Conservation (phyloP, 2,329 filamentous ascomycete genomes). For the Hypomyces rosellus region DNA sequence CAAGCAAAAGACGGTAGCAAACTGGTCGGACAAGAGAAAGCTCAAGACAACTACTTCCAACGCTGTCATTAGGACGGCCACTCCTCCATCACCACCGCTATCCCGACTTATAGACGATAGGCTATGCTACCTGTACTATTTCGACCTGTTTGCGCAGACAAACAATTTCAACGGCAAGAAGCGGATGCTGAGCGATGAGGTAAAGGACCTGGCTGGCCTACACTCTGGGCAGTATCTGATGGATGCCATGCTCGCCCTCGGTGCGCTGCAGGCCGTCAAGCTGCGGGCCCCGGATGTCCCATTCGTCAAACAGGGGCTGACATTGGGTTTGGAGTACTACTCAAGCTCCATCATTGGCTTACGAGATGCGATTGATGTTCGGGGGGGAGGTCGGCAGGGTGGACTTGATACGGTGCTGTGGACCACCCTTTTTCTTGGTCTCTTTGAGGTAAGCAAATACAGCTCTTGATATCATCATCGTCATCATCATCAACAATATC, state of each 20-base stretch:
- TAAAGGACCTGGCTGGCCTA: slow-evolving; percentile 16
- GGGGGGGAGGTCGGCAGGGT: neutral
- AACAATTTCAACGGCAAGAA: slow-evolving; percentile 23
- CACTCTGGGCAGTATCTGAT: slow-evolving; percentile 14
- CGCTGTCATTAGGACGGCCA: neutral
- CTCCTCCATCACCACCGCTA: neutral
- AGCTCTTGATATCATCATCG: too few species aligned
- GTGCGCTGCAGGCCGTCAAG: slow-evolving; percentile 25
- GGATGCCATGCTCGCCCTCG: slow-evolving; percentile 25
- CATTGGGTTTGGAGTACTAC: slow-evolving; percentile 20
- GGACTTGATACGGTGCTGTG: slow-evolving; percentile 20
- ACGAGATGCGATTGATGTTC: slow-evolving; percentile 12
- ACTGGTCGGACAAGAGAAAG: neutral
- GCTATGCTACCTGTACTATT: slow-evolving; percentile 22
- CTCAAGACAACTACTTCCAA: neutral
- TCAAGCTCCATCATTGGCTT: slow-evolving; percentile 20
- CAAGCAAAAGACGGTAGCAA: slow-evolving; percentile 6
- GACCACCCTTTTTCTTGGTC: slow-evolving; percentile 27
- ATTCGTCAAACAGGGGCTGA: neutral
- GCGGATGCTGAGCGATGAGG: slow-evolving; percentile 14
- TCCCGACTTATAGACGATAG: slow-evolving; percentile 12
- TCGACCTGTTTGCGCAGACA: slow-evolving; percentile 21
- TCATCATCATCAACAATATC: too few species aligned
- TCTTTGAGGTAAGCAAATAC: slow-evolving; percentile 25
- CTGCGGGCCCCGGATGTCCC: slow-evolving; percentile 6